Evolutionary conservation across 2,329 filamentous ascomycete species (phyloP).

Genomic region (Karstenula rhodostoma): DNA sequence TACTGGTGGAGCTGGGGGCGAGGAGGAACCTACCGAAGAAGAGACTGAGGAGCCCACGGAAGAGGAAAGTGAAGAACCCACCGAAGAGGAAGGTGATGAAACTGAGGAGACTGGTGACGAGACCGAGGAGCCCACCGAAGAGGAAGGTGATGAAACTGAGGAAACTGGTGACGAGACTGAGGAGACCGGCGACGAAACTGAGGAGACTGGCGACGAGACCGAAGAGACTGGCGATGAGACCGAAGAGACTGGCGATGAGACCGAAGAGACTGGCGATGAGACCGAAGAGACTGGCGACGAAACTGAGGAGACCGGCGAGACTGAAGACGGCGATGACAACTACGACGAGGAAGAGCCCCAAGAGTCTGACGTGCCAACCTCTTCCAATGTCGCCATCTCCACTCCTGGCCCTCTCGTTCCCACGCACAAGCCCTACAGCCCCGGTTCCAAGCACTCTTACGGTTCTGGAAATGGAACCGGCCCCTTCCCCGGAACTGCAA

Average conservation of each 20-base stretch:
- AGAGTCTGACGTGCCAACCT: background rate
- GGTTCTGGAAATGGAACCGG: slow-evolving; percentile 6
- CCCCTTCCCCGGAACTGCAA: background rate
- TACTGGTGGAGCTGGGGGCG: background rate
- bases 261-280: background rate
- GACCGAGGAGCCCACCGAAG: background rate
- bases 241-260: background rate
- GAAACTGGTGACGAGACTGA: background rate
- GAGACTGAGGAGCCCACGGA: background rate
- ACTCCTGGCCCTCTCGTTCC: slow-evolving; percentile 3
- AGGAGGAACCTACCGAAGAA: background rate
- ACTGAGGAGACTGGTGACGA: background rate
- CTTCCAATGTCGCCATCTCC: background rate
- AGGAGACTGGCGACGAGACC: background rate
- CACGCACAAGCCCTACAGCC: slow-evolving; percentile 1
- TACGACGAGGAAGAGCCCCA: background rate
- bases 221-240: background rate
- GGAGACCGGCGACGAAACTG: background rate
- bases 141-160: background rate
- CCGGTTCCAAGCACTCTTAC: slow-evolving; percentile 2
- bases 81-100: background rate
- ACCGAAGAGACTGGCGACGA: background rate
- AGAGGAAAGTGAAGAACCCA: background rate
- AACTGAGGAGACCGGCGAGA: background rate
- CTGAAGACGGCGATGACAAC: background rate